phyloP scores from a whole-genome alignment of 192 early-diverging fungal species.

The Umbelopsis ramanniana region DNA sequence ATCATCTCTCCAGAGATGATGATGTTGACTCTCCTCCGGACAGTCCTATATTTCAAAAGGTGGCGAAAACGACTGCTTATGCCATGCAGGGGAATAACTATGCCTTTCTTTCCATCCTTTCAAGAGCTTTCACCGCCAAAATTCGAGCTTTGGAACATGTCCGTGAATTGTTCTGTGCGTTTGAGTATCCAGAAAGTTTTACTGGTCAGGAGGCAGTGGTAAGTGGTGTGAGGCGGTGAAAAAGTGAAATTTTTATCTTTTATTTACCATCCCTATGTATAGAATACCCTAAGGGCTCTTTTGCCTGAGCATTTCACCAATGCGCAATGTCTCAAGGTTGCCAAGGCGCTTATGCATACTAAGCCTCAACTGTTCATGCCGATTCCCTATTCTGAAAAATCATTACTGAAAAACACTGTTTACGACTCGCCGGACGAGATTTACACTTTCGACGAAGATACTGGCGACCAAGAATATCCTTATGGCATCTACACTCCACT shows the following conservation, averaged over 20 bases:
- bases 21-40: neutral
- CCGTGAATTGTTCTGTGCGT: conserved; percentile 38
- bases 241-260: neutral
- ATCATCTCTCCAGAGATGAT: conserved; percentile 12
- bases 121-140: conserved; percentile 18
- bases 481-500: conserved; percentile 88
- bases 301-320: conserved; percentile 27
- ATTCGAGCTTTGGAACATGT: conserved; percentile 34
- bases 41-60: neutral
- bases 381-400: conserved; percentile 35
- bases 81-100: conserved; percentile 2
- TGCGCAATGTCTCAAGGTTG: conserved; percentile 24
- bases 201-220: conserved; percentile 41
- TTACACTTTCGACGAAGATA: conserved; percentile 37
- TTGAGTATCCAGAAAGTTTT: conserved; percentile 42
- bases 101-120: conserved; percentile 26
- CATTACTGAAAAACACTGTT: conserved; percentile 34
- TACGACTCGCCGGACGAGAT: conserved; percentile 41
- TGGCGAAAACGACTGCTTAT: neutral
- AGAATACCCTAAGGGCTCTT: conserved; percentile 25
- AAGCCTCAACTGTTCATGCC: conserved; percentile 34
- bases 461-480: conserved; percentile 53
- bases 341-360: conserved; percentile 37
- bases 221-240: conserved; percentile 4
- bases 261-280: neutral